Base-by-base conservation (phyloP, 139 green algal species). In the Coelastrella sp. region DNA sequence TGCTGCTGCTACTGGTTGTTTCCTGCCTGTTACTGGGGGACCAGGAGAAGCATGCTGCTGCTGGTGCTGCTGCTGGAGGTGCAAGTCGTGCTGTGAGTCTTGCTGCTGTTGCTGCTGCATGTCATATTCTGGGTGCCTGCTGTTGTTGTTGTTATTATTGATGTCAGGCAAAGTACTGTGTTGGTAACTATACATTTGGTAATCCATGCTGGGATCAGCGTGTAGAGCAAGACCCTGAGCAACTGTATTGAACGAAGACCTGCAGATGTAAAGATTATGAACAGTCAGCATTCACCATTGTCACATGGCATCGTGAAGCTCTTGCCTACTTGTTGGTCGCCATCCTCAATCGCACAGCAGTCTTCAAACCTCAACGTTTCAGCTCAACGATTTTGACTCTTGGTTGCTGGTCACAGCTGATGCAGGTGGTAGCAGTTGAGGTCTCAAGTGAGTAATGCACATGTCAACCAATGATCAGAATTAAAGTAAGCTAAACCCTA, bases 71-170 rank as follows among this genome's bases (percentile, higher is more conserved):
- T 69, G 74, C 48, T 81, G 74, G 32, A 53, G 72, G n/a, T 80
- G 72, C 72, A 38, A 43, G 38, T 64, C 17, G 15, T 45, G n/a
- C 11, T 40, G 15, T 67, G 48, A 2, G 4, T 60, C 50, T 8
- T 82, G 51, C 74, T 82, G 74, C n/a, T 69, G 74, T 30, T 82
- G 32, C 45, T 48, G 43, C 41, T 82, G 69, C 40, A 79, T 27
- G 40, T 7, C 5, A 37, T 79, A 35, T 62, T 25, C 9, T 23
- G 15, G 34, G 6, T 45, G 27, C 11, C 32, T 0, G 0, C 11
- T 34, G 40, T 2, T 79, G 40, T 60, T 79, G 21, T 41, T 79
- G 69, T 35, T 19, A 43, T 41, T 79, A 41, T 35, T 19, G 25
- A 50, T 13, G 27, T 27, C 27, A 32, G 45, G 45, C 57, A 41